Evolutionary conservation across 2,329 filamentous ascomycete genomes (phyloP), one percentile per base, ranked within the genome.

Genomic region (Aspergillus unguis): DNA sequence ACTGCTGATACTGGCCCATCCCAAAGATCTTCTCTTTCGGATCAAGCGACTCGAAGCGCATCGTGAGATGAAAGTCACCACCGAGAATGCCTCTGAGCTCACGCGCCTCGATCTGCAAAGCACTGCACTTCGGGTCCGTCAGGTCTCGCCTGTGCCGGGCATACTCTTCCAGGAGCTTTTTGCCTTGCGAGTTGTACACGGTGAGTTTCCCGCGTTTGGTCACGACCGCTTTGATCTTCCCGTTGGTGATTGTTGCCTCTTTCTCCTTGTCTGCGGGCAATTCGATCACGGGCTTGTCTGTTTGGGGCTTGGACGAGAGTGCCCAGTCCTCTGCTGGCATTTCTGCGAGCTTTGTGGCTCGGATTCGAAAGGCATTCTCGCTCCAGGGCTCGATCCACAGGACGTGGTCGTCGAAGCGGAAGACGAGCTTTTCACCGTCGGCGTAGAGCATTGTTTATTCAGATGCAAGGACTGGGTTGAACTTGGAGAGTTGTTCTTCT

Each of bases 1-100:
- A 80, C 58, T 87, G 83, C 60, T 87, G 84, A 54, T 87, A 86
- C 66, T 87, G 84, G 0, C 84, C 84, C 83, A 86, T 86, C 23
- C 84, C 84, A 60, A 77, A 87, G n/a, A 87, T 80, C 62, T 79
- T 81, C 64, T 87, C 84, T 17, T 79, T 70, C 0, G 70, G 67
- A 48, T 79, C 66, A 48, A 80, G 62, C 1, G 78, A 80, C 63
- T 86, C 84, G 48, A 86, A 77, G 0, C 84, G 75, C 58, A 78
- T 72, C 0, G 81, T 85, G 6, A 86, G 69, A 48, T 82, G 77
- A 60, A 81, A 85, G 50, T 80, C 75, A 37, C 76, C 75, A 5
- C 81, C 81, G 0, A 75, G 66, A 2, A 78, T 75, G 0, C 80
- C 77, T 47, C 75, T 75, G 62, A 84, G 81, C 62, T 85, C 82